Conservation (phyloP, 768 basidiomycete genomes). For the Lactarius vividus region DNA sequence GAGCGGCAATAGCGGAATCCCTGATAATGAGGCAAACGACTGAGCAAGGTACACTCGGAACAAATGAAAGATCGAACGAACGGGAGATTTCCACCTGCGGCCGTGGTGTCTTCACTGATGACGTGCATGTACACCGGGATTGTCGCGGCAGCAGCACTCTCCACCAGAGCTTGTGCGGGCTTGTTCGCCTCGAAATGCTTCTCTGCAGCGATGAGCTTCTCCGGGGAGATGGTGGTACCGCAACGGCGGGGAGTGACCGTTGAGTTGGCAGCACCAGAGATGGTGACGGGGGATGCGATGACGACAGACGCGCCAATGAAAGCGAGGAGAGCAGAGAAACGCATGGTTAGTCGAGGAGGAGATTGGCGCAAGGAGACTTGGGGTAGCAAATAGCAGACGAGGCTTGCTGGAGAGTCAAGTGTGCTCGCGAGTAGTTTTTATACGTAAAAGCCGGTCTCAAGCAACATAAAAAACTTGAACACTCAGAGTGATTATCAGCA, state of each 20-base stretch:
- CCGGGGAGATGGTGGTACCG: constrained; percentile 34
- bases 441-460: not conserved
- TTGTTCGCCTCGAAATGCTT: constrained; percentile 43
- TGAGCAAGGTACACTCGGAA: not conserved
- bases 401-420: constrained; percentile 3
- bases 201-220: constrained; percentile 38
- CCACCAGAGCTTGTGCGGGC: constrained; percentile 17
- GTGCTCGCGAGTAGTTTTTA: not conserved
- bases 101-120: constrained; percentile 41
- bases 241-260: constrained; percentile 11
- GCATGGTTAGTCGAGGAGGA: not conserved
- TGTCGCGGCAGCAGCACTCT: constrained; percentile 24
- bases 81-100: constrained; percentile 44
- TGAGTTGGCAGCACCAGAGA: constrained; percentile 23
- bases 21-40: constrained; percentile 15
- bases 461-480: not conserved
- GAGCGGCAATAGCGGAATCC: constrained; percentile 40
- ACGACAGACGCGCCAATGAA: constrained; percentile 34
- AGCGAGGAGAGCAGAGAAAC: constrained; percentile 31
- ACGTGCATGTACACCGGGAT: constrained; percentile 47
- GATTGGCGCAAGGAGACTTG: not conserved
- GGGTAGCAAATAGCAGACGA: not conserved
- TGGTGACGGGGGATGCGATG: constrained; percentile 31
- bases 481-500: not conserved
- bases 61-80: constrained; percentile 28